phyloP scores from a whole-genome alignment of 352 stramenopile genomes.

The Globisporangium barbulae region DNA sequence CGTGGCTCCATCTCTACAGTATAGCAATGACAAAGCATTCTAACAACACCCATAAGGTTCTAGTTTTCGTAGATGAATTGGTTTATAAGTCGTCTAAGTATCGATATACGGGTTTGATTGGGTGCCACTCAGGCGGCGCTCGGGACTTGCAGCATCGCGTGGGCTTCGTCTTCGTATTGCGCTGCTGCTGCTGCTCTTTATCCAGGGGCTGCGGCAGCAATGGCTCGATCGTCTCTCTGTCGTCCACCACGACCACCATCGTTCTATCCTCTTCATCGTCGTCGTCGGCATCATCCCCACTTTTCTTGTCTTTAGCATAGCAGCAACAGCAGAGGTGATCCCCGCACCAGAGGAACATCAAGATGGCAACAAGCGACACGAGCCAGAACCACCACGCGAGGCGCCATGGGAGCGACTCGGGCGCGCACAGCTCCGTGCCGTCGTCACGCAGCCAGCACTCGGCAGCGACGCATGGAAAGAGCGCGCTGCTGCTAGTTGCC shows the following conservation, averaged over 20 bases:
- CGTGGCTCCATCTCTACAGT: background rate
- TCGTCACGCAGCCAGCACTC: conserved; percentile 63
- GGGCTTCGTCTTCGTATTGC: background rate
- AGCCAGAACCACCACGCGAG: conserved; percentile 73
- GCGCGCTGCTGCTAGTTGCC: background rate
- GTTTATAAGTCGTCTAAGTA: conserved; percentile 36
- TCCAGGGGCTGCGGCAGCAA: conserved; percentile 7
- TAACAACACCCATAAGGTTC: background rate
- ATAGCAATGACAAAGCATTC: background rate
- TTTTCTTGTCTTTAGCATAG: background rate
- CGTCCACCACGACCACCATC: background rate
- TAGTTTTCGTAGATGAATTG: background rate
- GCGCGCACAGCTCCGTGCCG: conserved; percentile 51
- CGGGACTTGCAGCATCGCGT: conserved; percentile 10
- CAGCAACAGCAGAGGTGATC: conserved; percentile 26
- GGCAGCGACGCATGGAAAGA: conserved; percentile 16
- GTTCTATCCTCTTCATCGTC: background rate
- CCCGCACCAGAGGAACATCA: conserved; percentile 31
- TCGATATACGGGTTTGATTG: conserved; percentile 39
- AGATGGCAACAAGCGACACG: conserved; percentile 39
- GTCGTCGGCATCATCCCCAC: conserved; percentile 10
- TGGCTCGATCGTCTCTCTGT: conserved; percentile 12
- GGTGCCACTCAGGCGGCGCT: conserved; percentile 11
- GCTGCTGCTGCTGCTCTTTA: conserved; percentile 8
- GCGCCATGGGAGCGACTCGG: conserved; percentile 42